These are phyloP conservation scores for Backusella psychrophila DNA, from an alignment of 192 early-diverging fungal genomes.

Conservation along the genomic window DNA sequence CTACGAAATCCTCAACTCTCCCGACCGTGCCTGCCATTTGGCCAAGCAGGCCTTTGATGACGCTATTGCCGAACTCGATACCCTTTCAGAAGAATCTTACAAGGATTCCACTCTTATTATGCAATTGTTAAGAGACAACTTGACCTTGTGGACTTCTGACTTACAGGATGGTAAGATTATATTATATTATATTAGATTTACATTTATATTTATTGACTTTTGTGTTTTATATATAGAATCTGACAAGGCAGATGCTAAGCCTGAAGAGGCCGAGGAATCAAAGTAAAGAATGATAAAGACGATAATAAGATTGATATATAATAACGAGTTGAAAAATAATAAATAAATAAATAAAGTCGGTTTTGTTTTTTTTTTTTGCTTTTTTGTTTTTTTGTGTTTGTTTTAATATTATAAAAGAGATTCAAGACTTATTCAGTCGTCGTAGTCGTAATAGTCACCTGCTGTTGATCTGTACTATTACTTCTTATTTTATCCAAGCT, in stretches of 20 bases:
- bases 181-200: background rate
- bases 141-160: slow-evolving; percentile 95
- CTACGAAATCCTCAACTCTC: slow-evolving; percentile 98
- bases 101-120: slow-evolving; percentile 98
- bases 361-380: too few species aligned
- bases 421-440: background rate
- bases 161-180: slow-evolving; percentile 45
- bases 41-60: slow-evolving; percentile 96
- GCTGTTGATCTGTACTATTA: background rate
- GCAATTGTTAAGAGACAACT: slow-evolving; percentile 96
- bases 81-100: slow-evolving; percentile 90
- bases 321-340: background rate
- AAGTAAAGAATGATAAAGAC: background rate
- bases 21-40: slow-evolving; percentile 94
- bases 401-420: background rate
- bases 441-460: background rate
- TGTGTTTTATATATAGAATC: background rate
- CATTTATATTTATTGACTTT: background rate
- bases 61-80: slow-evolving; percentile 94
- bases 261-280: background rate
- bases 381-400: too few species aligned
- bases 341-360: background rate
- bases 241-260: background rate
- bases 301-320: background rate
- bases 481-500: background rate